Evolutionary conservation across 306 rosid species (phyloP).

Genomic region (Vigna reflexopilosa): DNA sequence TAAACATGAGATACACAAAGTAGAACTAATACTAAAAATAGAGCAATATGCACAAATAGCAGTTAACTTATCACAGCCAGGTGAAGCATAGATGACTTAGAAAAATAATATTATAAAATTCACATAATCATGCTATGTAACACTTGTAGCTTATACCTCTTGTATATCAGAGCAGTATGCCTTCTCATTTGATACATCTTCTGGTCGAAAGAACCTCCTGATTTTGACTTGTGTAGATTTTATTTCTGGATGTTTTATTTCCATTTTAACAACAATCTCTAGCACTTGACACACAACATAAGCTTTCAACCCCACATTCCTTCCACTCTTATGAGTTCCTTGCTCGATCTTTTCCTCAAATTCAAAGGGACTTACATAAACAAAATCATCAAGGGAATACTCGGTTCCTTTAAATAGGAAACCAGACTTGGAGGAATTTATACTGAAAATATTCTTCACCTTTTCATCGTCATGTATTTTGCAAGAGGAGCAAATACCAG

Average conservation of each 20-base stretch:
- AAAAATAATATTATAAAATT: background rate
- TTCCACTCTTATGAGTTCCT: constrained; percentile 72
- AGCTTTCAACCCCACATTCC: constrained; percentile 88
- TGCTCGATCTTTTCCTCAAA: constrained; percentile 66
- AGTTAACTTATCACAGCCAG: background rate
- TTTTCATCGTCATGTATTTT: constrained; percentile 54
- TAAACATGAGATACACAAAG: background rate
- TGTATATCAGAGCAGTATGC: constrained; percentile 61
- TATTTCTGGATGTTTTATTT: constrained; percentile 52
- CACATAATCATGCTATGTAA: constrained; percentile 7
- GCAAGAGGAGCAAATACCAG: constrained; percentile 82
- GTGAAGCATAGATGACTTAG: constrained; percentile 12
- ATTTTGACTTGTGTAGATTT: constrained; percentile 72
- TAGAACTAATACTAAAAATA: constrained; percentile 6
- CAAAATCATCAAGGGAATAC: constrained; percentile 69
- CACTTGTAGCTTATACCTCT: constrained; percentile 48
- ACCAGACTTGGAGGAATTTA: constrained; percentile 66
- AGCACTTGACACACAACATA: constrained; percentile 84
- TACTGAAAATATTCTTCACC: constrained; percentile 63
- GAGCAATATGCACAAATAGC: constrained; percentile 9
- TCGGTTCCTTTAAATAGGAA: constrained; percentile 64
- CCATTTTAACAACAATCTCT: constrained; percentile 62
- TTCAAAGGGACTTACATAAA: constrained; percentile 68
- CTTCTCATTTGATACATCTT: constrained; percentile 80
- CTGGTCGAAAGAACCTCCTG: constrained; percentile 90